Evolutionary conservation across 192 early-diverging fungal species (phyloP).

Genomic region (Coemansia sp.): DNA sequence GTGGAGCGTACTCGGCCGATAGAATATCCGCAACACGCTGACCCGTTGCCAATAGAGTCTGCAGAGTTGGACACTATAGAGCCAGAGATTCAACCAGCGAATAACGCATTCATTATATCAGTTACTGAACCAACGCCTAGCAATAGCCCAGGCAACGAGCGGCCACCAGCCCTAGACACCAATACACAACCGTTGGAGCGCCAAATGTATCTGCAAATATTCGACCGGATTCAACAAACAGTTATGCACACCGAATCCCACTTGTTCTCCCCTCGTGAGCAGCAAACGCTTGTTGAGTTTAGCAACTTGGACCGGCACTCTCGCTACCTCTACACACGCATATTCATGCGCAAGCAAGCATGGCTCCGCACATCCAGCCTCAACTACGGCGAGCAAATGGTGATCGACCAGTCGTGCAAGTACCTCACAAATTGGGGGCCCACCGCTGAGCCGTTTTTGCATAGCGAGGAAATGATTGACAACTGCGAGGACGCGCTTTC

Average conservation of each 20-base stretch:
- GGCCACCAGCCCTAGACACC: not conserved
- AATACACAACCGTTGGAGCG: conserved; percentile 19
- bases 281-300: conserved; percentile 18
- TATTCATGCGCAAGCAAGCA: conserved; percentile 47
- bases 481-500: conserved; percentile 22
- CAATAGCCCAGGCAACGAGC: not conserved
- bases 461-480: conserved; percentile 17
- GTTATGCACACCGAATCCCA: conserved; percentile 37
- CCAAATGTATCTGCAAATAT: conserved; percentile 40
- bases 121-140: not conserved
- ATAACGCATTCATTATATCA: not conserved
- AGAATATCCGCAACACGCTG: not conserved
- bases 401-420: conserved; percentile 43
- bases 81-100: not conserved
- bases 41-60: not conserved
- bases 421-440: conserved; percentile 7
- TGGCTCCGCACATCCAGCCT: conserved; percentile 41
- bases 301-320: conserved; percentile 33
- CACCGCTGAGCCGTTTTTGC: conserved; percentile 23
- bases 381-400: conserved; percentile 28
- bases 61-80: not conserved
- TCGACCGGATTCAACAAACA: conserved; percentile 38
- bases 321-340: conserved; percentile 44
- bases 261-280: conserved; percentile 36
- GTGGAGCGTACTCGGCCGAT: no score